These are phyloP conservation scores for Phytophthora chlamydospora DNA, from an alignment of 352 stramenopile species.

Conservation along the genomic window DNA sequence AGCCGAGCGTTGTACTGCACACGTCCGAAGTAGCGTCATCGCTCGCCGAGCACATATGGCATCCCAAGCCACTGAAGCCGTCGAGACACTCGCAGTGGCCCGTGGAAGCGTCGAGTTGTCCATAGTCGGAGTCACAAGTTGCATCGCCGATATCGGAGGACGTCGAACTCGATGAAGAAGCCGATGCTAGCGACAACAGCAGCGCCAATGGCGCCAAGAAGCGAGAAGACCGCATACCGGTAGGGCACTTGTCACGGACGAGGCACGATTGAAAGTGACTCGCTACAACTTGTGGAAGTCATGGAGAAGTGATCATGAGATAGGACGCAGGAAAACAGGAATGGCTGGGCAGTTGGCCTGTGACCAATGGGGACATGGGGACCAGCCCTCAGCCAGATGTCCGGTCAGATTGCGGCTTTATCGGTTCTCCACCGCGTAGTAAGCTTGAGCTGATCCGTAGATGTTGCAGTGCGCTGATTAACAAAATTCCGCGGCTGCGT, in stretches of 20 bases:
- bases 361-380: too few relatives aligned
- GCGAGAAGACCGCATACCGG: constrained; percentile 1
- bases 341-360: constrained; percentile 20
- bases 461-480: too few relatives aligned
- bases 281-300: background rate
- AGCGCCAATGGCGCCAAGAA: constrained; percentile 8
- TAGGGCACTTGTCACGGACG: background rate
- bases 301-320: constrained; percentile 9
- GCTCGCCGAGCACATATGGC: constrained; percentile 51
- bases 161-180: constrained; percentile 11
- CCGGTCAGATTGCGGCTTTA: too few relatives aligned
- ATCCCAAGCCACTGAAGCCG: constrained; percentile 66
- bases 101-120: constrained; percentile 51
- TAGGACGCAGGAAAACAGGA: constrained; percentile 14
- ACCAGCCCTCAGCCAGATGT: too few relatives aligned
- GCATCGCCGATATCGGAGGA: constrained; percentile 8
- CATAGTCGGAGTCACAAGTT: constrained; percentile 59
- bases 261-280: constrained; percentile 12
- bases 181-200: background rate
- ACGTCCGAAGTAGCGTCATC: constrained; percentile 11
- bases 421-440: too few relatives aligned
- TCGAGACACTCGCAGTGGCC: constrained; percentile 54
- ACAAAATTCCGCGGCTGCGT: too few relatives aligned
- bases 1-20: constrained; percentile 39
- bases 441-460: too few relatives aligned